A percentile compares a stretch with the other conserved stretches of the same genome.
These are phyloP conservation scores for Fusarium domesticum DNA, from an alignment of 2,329 filamentous ascomycete genomes.

Conservation along the genomic window DNA sequence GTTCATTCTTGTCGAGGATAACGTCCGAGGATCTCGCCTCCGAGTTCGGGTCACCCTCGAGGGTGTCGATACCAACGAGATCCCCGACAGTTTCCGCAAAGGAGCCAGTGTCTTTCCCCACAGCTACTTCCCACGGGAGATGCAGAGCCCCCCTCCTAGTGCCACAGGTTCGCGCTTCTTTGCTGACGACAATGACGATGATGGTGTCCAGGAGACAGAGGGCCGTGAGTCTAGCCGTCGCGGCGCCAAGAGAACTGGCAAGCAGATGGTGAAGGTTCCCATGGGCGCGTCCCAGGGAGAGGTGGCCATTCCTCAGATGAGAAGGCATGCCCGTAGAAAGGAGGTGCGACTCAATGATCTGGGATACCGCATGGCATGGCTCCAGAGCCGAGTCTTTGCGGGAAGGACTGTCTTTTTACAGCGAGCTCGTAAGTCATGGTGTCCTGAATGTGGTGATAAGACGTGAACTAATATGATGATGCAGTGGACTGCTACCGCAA, in stretches of 20 bases:
- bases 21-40: conserved; percentile 73
- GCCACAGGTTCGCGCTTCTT: conserved; percentile 74
- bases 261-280: conserved; percentile 57
- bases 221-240: conserved; percentile 42
- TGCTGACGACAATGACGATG: conserved; percentile 59
- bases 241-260: conserved; percentile 32
- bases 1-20: conserved; percentile 93
- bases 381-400: conserved; percentile 88
- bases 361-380: conserved; percentile 94
- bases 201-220: conserved; percentile 51
- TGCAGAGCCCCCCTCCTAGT: conserved; percentile 79
- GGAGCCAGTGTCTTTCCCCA: conserved; percentile 86
- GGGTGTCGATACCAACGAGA: conserved; percentile 89
- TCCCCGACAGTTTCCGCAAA: conserved; percentile 92
- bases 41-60: conserved; percentile 92
- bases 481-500: conserved; percentile 90
- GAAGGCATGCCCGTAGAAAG: conserved; percentile 66
- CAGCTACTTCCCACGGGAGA: conserved; percentile 88
- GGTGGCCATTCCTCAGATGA: conserved; percentile 72
- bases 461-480: conserved; percentile 8
- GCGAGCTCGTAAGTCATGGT: conserved; percentile 70
- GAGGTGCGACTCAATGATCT: conserved; percentile 92
- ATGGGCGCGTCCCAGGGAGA: conserved; percentile 68
- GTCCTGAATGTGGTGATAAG: background rate
- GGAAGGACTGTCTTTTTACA: conserved; percentile 84